Evolutionary conservation across 768 basidiomycete genomes (phyloP).

Genomic region (Pisolithus marmoratus): DNA sequence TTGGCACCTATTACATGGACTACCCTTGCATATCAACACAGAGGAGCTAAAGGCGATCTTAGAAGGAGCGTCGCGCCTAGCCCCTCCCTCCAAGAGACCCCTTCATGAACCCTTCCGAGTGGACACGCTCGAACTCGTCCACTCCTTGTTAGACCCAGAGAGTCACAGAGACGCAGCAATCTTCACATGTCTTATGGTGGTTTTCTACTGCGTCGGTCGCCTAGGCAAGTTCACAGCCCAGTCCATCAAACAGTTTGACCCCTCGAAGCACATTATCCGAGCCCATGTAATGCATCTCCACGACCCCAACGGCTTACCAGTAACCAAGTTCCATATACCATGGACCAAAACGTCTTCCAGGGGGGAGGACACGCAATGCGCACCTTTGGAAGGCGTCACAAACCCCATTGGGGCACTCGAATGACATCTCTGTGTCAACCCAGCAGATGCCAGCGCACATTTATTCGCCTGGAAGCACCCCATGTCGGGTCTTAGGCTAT

Average conservation of each 20-base stretch:
- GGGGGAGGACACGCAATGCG: constrained; percentile 10
- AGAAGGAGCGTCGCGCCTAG: background rate
- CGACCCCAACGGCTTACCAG: background rate
- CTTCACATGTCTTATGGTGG: background rate
- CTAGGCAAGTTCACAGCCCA: background rate
- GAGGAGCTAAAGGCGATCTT: too few relatives aligned
- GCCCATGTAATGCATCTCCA: background rate
- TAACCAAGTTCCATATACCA: background rate
- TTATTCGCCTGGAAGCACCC: constrained; percentile 1
- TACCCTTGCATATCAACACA: too few relatives aligned
- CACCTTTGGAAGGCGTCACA: background rate
- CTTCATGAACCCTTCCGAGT: constrained; percentile 10
- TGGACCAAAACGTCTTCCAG: background rate
- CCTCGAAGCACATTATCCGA: background rate
- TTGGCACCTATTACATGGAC: too few relatives aligned
- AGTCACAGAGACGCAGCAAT: background rate
- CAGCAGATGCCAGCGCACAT: too few relatives aligned
- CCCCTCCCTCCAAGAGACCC: constrained; percentile 9
- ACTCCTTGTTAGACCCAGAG: background rate
- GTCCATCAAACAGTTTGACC: background rate
- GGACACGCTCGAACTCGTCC: background rate
- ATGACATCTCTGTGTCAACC: too few relatives aligned
- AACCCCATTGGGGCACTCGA: too few relatives aligned
- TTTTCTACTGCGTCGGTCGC: background rate
- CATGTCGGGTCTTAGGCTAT: background rate